Conservation (phyloP, 176 grass and related monocot genomes). For the Cocos nucifera region DNA sequence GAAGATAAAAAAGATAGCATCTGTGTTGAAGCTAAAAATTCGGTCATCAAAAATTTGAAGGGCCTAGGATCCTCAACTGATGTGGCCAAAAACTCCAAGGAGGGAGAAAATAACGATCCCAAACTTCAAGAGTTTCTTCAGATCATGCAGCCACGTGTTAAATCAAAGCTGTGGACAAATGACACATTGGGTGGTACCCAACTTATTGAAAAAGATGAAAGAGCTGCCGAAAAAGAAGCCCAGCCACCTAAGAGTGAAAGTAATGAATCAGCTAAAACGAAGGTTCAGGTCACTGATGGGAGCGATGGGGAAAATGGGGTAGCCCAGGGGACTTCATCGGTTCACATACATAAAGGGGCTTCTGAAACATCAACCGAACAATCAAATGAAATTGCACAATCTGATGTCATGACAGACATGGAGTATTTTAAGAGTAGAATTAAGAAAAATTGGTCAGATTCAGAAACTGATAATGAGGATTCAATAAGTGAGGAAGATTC, state of each 20-base stretch:
- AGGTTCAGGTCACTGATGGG: conserved; percentile 1
- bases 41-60: conserved; percentile 27
- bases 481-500: conserved; percentile 14
- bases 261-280: conserved; percentile 18
- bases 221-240: conserved; percentile 19
- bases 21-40: conserved; percentile 8
- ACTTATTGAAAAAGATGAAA: conserved; percentile 25
- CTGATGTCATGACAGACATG: conserved; percentile 47
- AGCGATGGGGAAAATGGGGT: not conserved
- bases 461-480: conserved; percentile 42
- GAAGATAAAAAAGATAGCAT: conserved; percentile 35
- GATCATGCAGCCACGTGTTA: conserved; percentile 78
- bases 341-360: not conserved
- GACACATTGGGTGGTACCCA: conserved; percentile 43
- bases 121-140: conserved; percentile 78
- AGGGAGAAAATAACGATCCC: conserved; percentile 21
- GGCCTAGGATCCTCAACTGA: conserved; percentile 18
- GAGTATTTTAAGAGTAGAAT: conserved; percentile 93
- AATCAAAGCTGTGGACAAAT: conserved; percentile 88
- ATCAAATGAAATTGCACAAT: conserved; percentile 23
- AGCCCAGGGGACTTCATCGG: conserved; percentile 12
- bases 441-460: conserved; percentile 94
- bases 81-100: too few relatives aligned
- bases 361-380: conserved; percentile 22
- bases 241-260: conserved; percentile 4